Base-by-base conservation (phyloP, 2,329 filamentous ascomycete genomes). In the Arachnopeziza araneosa region DNA sequence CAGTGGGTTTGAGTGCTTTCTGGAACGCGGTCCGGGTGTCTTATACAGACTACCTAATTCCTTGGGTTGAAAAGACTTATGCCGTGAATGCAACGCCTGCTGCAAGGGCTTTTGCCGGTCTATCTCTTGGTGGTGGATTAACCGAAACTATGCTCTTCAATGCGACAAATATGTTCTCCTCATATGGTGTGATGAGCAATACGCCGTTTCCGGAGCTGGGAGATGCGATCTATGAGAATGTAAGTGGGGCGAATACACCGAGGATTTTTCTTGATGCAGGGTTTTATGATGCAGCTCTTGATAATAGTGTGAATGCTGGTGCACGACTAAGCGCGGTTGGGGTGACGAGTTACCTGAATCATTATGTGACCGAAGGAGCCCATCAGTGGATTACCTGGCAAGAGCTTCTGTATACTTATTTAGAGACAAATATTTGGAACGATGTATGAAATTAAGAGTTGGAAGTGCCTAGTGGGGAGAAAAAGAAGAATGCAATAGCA, bases 321-420 rank as follows among this genome's bases (percentile, higher is more conserved):
- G 48, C 26, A 22, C 32, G 53, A 12, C 2, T 49, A 30, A 48
- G 30, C 48, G 53, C 53, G 6, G 36, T 24, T 21, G 36, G 30
- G 2, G 8, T 55, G 54, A 44, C 36, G 36, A 19, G 32, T 2
- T 50, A 55, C 23, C n/a, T 55, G 9, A 55, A 48, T 24, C 54
- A 50, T 55, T 55, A 55, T 10, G 22, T 48, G 32, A 17, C 8
- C 12, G 17, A 19, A 49, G 22, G 54, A 7, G 54, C 54, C 4
- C 54, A 55, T 55, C 54, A 55, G 54, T 50, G 54, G 54, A 50
- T 22, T 24, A 50, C 54, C 17, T 55, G 54, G 54, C 54, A 55
- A 30, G 54, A 55, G 36, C 19, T 55, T 50, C 24, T 55, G 54
- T 55, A 50, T 49, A 24, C 26, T 2, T 55, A 55, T 55, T 50